Evolutionary conservation across 441 rosid species (phyloP), one percentile per base, ranked within the genome.

Genomic region (Gossypium trilobum): DNA sequence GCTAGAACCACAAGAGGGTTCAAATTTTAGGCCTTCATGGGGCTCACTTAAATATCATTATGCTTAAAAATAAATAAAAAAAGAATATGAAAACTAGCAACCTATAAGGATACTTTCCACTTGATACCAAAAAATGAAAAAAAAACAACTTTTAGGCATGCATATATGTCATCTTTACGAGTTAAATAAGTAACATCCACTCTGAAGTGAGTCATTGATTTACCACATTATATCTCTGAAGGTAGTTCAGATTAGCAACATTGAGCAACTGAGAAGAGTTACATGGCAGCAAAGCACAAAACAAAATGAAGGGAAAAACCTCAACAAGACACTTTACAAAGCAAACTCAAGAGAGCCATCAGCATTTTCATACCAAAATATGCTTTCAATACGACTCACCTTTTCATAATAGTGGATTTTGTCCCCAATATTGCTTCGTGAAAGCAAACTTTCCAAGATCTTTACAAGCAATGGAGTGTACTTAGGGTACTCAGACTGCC

Each of bases 401-500:
- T 90, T 89, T 78, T 90, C 83, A 52, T 84, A 67, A 71, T 91
- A 87, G 73, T 50, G 77, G 75, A 86, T 79, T 87, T 88, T 90
- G 83, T 90, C 94, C 77, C 78, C 88, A 57, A 75, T 79, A 64
- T 82, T 77, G 78, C 85, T 82, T 78, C 72, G 81, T 63, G 99
- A 86, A 73, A 89, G 84, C 77, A 90, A 77, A 75, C 91, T 85
- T 78, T 95, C 95, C 87, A 93, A 83, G 78, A 93, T 88, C 89
- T 93, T 95, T 31, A 84, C 87, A 77, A 91, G 91, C 82, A 95
- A 78, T 29, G 94, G 91, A 64, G 95, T 93, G 77, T 84, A 77
- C 22, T 84, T 79, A 73, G 92, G 95, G 77, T 93, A 93, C 74
- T 93, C 98, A 51, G 86, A 82, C 99, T 93, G 88, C 83, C 82